Base-by-base conservation (phyloP, 1,284 basidiomycete species). In the Rhizoctonia solani region DNA sequence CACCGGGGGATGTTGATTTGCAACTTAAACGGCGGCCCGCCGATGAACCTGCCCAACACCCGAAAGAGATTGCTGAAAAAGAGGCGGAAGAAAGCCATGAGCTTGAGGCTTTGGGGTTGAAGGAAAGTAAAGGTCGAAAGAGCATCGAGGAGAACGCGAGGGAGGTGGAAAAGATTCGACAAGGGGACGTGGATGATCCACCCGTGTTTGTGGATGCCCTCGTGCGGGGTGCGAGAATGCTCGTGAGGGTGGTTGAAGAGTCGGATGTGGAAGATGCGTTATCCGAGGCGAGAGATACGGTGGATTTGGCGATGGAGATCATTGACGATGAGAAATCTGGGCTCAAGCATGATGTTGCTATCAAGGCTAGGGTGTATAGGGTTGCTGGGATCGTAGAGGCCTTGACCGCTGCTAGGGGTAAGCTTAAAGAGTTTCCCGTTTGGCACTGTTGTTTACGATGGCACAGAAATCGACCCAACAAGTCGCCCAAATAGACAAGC, bases 201-300 rank as follows among this genome's bases (percentile, higher is more conserved):
- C 74, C 74, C 11, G 76, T 82, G 50, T 95, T 93, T 84, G 84
- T 94, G 4, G 81, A 86, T 67, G 84, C 85, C 1, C 79, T 94
- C 8, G 80, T 91, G 0, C 83, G 87, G 39, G 94, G 93, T 1
- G 81, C 87, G 1, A 79, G 88, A 66, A 86, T 95, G 84, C 77
- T 95, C 23, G 88, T 88, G 69, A 80, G 83, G 47, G 73, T 81
- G 19, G 71, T 71, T 8, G 76, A 76, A 44, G 74, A 63, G 59
- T 32, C 75, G 9, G 66, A 37, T 11, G 77, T 84, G 25, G 81
- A 82, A 46, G 82, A 87, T 44, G 59, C 59, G 34, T 30, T 63
- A 37, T 6, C 29, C 59, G 32, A 69, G 69, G 83, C 81, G 9
- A 80, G 80, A 39, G 87, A 89, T 70, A 88, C 89, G 0, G 83